Conservation (phyloP, 148 eudicot species). For the Rhododendron mucronatum region DNA sequence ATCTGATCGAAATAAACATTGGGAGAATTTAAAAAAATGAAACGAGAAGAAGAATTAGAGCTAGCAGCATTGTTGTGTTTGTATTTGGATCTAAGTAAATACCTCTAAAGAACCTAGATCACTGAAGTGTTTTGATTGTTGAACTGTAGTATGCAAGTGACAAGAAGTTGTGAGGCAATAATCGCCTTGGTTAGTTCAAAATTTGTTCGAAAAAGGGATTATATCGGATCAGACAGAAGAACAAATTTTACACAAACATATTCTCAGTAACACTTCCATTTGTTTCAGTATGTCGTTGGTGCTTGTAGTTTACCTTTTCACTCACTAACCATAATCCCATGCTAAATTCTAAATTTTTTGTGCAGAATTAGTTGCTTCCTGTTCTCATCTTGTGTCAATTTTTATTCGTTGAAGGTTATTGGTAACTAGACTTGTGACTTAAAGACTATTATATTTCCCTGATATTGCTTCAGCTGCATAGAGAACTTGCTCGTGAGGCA, state of each 20-base stretch:
- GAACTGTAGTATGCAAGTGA: not conserved
- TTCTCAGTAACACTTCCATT: not conserved
- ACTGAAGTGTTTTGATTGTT: conserved; percentile 3
- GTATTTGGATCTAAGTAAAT: not conserved
- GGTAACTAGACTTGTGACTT: not conserved
- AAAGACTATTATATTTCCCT: not conserved
- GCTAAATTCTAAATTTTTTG: not conserved
- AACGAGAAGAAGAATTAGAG: not conserved
- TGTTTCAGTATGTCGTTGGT: not conserved
- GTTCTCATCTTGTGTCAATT: not conserved
- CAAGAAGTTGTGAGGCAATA: not conserved
- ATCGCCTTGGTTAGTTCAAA: not conserved
- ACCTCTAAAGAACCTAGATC: not conserved
- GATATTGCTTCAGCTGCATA: conserved; percentile 49
- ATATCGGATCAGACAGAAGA: not conserved
- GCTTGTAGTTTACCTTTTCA: not conserved
- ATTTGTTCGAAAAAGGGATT: not conserved
- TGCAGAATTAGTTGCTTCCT: not conserved
- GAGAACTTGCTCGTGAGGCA: conserved; percentile 93
- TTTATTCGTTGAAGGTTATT: not conserved
- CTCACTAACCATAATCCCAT: not conserved
- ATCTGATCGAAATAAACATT: not conserved
- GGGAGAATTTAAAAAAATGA: not conserved
- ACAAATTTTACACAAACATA: not conserved
- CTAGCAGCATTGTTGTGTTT: not conserved